Percentiles rank a stretch among this genome's conserved stretches.
Conservation (phyloP, 352 stramenopile species). For the Thalassiosira livingstoniorum region DNA sequence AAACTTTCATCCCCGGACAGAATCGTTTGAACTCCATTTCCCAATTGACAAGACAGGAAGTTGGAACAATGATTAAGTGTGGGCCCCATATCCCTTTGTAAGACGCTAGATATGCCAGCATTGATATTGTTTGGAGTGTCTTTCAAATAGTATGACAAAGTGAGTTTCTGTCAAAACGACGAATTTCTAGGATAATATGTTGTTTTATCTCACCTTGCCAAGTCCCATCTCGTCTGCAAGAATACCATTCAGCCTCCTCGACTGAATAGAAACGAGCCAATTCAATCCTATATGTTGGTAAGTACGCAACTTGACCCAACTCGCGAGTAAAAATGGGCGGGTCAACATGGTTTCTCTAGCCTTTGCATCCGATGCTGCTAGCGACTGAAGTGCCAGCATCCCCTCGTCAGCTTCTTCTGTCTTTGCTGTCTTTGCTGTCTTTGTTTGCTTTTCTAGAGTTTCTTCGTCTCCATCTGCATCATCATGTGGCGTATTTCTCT, state of each 20-base stretch:
- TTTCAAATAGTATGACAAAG: constrained; percentile 82
- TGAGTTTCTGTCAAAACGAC: neutral
- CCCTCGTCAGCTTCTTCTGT: constrained; percentile 69
- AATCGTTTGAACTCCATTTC: constrained; percentile 99
- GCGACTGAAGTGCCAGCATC: constrained; percentile 69
- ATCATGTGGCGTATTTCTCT: neutral
- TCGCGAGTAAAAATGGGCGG: constrained; percentile 82
- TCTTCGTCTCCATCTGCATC: constrained; percentile 34
- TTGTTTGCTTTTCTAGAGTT: too few species aligned
- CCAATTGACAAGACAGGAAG: constrained; percentile 98
- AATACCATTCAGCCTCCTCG: constrained; percentile 97
- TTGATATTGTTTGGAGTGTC: constrained; percentile 99
- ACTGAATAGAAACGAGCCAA: constrained; percentile 98
- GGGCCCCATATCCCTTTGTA: constrained; percentile 95
- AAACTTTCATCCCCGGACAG: constrained; percentile 95
- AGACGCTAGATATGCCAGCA: constrained; percentile 95
- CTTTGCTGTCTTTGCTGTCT: constrained; percentile 42
- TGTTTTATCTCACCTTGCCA: constrained; percentile 26
- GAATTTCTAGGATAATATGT: neutral
- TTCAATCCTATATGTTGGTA: constrained; percentile 94
- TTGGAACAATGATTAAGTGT: constrained; percentile 98
- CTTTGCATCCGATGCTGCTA: constrained; percentile 79
- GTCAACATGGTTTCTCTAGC: constrained; percentile 78
- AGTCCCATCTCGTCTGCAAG: constrained; percentile 96
- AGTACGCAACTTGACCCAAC: constrained; percentile 84